A percentile compares a stretch with the other conserved stretches of the same genome.
phyloP scores from a whole-genome alignment of 768 basidiomycete genomes.

The Boletus insuetus region DNA sequence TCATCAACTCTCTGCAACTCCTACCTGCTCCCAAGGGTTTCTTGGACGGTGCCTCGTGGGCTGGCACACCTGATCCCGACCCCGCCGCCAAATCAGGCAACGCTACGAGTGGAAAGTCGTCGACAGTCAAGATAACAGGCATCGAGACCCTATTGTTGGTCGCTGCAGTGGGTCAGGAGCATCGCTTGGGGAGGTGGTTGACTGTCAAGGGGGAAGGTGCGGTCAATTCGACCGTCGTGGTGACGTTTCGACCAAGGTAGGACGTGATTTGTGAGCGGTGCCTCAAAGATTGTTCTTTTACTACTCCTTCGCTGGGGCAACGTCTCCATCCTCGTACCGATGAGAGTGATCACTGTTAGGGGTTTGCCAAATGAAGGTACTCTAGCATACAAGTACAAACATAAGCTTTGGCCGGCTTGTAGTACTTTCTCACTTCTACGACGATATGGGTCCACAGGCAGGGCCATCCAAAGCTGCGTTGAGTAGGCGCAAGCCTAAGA shows the following conservation, averaged over 20 bases:
- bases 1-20: slow-evolving; percentile 90
- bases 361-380: background rate
- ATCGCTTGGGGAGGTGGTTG: slow-evolving; percentile 87
- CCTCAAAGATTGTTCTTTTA: too few species aligned
- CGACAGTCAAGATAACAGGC: slow-evolving; percentile 28
- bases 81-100: background rate
- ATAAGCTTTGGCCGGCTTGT: background rate
- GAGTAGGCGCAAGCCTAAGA: slow-evolving; percentile 16
- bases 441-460: slow-evolving; percentile 18
- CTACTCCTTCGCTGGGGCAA: background rate
- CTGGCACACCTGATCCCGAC: slow-evolving; percentile 6
- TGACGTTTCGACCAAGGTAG: slow-evolving; percentile 45
- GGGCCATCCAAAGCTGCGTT: slow-evolving; percentile 13
- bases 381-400: background rate
- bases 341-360: background rate
- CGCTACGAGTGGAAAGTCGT: slow-evolving; percentile 2
- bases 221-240: slow-evolving; percentile 69
- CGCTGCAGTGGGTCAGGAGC: slow-evolving; percentile 85
- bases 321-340: background rate
- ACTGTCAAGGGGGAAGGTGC: slow-evolving; percentile 66
- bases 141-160: slow-evolving; percentile 55
- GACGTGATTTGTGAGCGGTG: slow-evolving; percentile 5
- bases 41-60: slow-evolving; percentile 44
- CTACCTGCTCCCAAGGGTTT: slow-evolving; percentile 47
- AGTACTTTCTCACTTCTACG: background rate